Evolutionary conservation across 805 yeast species (phyloP).

Genomic region (Torulaspora maleeae): DNA sequence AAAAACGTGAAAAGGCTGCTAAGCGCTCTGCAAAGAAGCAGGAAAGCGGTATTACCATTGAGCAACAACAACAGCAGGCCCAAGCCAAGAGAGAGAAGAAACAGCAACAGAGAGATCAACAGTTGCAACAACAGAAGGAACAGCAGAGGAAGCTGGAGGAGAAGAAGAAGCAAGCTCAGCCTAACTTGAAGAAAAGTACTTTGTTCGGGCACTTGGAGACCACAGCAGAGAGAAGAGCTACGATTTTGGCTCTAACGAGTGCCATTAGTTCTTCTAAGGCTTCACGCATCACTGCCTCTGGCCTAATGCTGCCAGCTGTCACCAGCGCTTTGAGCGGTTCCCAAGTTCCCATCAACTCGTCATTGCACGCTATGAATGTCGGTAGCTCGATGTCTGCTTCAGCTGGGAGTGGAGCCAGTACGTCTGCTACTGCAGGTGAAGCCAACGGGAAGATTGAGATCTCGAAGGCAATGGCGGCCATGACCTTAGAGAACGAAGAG

Average conservation of each 20-base stretch:
- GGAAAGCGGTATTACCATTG: constrained; percentile 51
- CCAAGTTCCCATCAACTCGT: constrained; percentile 23
- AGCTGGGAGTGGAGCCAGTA: constrained; percentile 1
- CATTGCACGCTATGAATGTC: constrained; percentile 9
- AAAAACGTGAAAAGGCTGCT: constrained; percentile 87
- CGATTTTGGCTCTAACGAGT: constrained; percentile 34
- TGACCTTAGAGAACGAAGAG: constrained; percentile 27
- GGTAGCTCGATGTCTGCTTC: constrained; percentile 7
- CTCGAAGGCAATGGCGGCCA: constrained; percentile 26
- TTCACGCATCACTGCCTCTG: constrained; percentile 36
- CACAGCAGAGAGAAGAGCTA: constrained; percentile 61
- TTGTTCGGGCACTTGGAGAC: constrained; percentile 78
- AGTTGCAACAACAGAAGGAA: constrained; percentile 47
- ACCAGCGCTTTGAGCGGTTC: constrained; percentile 28
- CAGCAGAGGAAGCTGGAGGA: constrained; percentile 49
- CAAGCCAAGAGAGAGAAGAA: constrained; percentile 44
- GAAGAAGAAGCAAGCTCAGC: constrained; percentile 45
- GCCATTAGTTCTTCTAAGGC: constrained; percentile 33
- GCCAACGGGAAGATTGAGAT: constrained; percentile 23
- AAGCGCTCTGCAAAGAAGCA: constrained; percentile 85
- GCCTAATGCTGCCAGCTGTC: constrained; percentile 33
- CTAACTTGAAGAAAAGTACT: constrained; percentile 51
- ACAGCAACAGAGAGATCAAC: constrained; percentile 40
- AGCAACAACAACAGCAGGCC: constrained; percentile 37
- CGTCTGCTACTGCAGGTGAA: constrained; percentile 3